phyloP scores from a whole-genome alignment of 2,329 filamentous ascomycete genomes.

The Neopestalotiopsis clavispora region DNA sequence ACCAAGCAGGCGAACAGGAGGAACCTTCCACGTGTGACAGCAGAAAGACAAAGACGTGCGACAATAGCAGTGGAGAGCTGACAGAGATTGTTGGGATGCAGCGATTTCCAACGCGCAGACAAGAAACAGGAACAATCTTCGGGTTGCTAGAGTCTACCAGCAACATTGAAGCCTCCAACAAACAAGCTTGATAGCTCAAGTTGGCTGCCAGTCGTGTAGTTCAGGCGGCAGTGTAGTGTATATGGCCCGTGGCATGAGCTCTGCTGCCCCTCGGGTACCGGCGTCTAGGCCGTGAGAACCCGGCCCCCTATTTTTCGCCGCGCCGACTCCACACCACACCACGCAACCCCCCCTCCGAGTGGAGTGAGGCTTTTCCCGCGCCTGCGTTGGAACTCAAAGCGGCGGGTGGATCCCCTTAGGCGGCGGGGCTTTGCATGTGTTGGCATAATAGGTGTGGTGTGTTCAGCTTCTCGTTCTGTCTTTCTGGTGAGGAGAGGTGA shows the following conservation, averaged over 20 bases:
- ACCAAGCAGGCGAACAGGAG: neutral
- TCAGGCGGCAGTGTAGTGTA: neutral
- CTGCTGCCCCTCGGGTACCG: slow-evolving; percentile 4
- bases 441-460: no score
- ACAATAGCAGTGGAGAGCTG: neutral
- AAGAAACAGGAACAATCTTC: neutral
- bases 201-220: neutral
- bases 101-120: neutral
- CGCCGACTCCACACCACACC: slow-evolving; percentile 6
- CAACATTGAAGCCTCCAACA: neutral
- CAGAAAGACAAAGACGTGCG: neutral
- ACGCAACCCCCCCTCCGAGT: slow-evolving; percentile 5
- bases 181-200: no score
- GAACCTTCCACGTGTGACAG: neutral
- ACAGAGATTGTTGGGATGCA: neutral
- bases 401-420: slow-evolving; percentile 1
- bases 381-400: slow-evolving; percentile 1
- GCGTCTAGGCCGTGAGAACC: slow-evolving; percentile 12
- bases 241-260: neutral
- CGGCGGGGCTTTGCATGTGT: neutral
- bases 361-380: slow-evolving; percentile 3
- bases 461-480: no score
- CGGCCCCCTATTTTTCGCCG: slow-evolving; percentile 4
- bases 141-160: neutral
- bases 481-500: neutral